These are phyloP conservation scores for Fusarium buxicola DNA, from an alignment of 2,329 filamentous ascomycete genomes.

Conservation along the genomic window DNA sequence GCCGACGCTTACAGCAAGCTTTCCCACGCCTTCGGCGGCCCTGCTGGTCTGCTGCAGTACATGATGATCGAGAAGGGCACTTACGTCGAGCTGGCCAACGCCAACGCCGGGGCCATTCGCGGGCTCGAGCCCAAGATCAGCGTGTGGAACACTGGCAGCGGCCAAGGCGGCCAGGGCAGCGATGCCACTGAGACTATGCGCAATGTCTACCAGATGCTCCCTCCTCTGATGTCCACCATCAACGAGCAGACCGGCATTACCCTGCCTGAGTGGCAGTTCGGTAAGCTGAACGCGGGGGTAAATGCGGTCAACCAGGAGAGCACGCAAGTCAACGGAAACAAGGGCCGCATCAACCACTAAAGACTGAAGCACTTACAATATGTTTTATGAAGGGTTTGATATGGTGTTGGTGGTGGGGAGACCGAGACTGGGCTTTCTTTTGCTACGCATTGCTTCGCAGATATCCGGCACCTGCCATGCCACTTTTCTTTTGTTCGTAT, in stretches of 20 bases:
- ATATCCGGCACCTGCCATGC: slow-evolving; percentile 18
- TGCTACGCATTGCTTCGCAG: neutral
- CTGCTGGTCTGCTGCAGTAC: slow-evolving; percentile 82
- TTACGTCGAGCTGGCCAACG: slow-evolving; percentile 80
- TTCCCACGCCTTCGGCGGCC: slow-evolving; percentile 79
- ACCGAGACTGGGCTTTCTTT: neutral
- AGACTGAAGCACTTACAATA: no score
- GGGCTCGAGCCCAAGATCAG: slow-evolving; percentile 90
- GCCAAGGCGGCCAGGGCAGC: slow-evolving; percentile 54
- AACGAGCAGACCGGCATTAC: slow-evolving; percentile 89
- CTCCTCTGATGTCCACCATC: slow-evolving; percentile 85
- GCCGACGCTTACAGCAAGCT: slow-evolving; percentile 83
- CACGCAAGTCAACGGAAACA: slow-evolving; percentile 40
- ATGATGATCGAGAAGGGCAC: slow-evolving; percentile 89
- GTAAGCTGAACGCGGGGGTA: slow-evolving; percentile 54
- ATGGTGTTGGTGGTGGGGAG: neutral
- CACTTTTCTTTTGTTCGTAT: slow-evolving; percentile 17
- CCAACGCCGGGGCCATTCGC: slow-evolving; percentile 79
- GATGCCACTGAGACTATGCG: slow-evolving; percentile 72
- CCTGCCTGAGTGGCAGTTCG: slow-evolving; percentile 81
- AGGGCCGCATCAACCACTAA: slow-evolving; percentile 13
- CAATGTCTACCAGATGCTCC: slow-evolving; percentile 86
- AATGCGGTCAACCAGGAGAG: slow-evolving; percentile 47
- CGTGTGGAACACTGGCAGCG: slow-evolving; percentile 83
- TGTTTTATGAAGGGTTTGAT: neutral